phyloP scores from a whole-genome alignment of 2,329 filamentous ascomycete genomes.

The Lecanosticta acicola region DNA sequence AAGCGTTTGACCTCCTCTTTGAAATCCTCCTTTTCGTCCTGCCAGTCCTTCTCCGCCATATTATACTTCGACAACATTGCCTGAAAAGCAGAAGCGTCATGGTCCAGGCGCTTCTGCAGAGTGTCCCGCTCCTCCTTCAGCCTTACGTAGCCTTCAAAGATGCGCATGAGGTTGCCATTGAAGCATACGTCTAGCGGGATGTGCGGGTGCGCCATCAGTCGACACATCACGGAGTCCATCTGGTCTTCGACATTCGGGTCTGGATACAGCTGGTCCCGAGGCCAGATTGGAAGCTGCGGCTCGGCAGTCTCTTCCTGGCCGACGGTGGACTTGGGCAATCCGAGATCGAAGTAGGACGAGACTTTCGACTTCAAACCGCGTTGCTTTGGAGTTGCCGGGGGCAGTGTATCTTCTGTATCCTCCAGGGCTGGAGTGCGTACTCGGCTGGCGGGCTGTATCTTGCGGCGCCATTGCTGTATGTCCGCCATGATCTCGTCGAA shows the following conservation, averaged over 20 bases:
- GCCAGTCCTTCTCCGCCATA: slow-evolving; percentile 31
- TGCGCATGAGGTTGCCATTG: slow-evolving; percentile 37
- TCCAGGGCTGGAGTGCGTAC: slow-evolving; percentile 27
- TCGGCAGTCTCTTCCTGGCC: slow-evolving; percentile 20
- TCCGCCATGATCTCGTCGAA: slow-evolving; percentile 26
- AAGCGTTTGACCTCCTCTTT: slow-evolving; percentile 41
- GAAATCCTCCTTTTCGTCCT: slow-evolving; percentile 33
- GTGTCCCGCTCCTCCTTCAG: slow-evolving; percentile 33
- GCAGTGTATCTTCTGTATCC: slow-evolving; percentile 28
- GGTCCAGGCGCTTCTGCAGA: slow-evolving; percentile 26
- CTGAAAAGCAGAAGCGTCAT: slow-evolving; percentile 23
- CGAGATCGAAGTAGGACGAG: slow-evolving; percentile 35
- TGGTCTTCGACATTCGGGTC: slow-evolving; percentile 26
- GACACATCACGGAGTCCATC: slow-evolving; percentile 30
- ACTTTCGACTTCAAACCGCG: slow-evolving; percentile 36
- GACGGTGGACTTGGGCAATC: slow-evolving; percentile 17
- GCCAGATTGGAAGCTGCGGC: slow-evolving; percentile 25
- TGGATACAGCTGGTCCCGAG: slow-evolving; percentile 23
- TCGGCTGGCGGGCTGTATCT: slow-evolving; percentile 28
- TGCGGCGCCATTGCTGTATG: slow-evolving; percentile 34
- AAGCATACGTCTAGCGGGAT: slow-evolving; percentile 27
- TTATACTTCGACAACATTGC: slow-evolving; percentile 23
- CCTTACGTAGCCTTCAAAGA: slow-evolving; percentile 40
- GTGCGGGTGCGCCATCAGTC: slow-evolving; percentile 28
- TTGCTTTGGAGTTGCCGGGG: slow-evolving; percentile 28